Evolutionary conservation across 345 rosid species (phyloP), one percentile per base, ranked within the genome.

Genomic region (Physaria fendleri): DNA sequence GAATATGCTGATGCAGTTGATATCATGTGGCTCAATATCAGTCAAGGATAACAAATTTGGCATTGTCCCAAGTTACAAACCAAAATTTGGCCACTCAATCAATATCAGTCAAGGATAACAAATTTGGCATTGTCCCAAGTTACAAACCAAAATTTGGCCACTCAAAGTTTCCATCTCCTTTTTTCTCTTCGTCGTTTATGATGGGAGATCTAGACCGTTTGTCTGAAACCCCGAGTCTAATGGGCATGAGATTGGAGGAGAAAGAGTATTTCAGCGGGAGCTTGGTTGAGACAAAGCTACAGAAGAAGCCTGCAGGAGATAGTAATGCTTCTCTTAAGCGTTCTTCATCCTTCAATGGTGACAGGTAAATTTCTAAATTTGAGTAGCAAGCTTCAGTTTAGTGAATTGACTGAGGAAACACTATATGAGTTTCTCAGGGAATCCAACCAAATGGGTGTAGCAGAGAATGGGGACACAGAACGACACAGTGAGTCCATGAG

Each of bases 231-330:
- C 90, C 95, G 1, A 90, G 87, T 68, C 5, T 83, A 70, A 78
- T 80, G 85, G 71, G 85, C 38, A 25, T 85, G 73, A 79, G 90
- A 54, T 14, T 81, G 54, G 96, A 93, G 62, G 97, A 87, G 50
- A 93, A 89, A 66, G 97, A 89, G 25, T 87, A 93, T 62, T 89
- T 85, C 63, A 93, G 99, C 43, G 96, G 97, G 46, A 89, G 99
- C 73, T 68, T 93, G 74, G 76, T 93, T 0, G 97, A 93, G 83
- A 79, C 86, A 0, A 83, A 81, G 72, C 60, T 71, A 68, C 81
- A 74, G 8, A 81, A 74, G 20, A 80, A 78, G 66, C 77, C 66
- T 50, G 78, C 71, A 59, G 53, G 5, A 2, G 83, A 71, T 59
- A 77, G 77, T 30, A 75, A 35, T 51, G 6, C 68, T 59, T 55